phyloP scores from a whole-genome alignment of 371 early-diverging fungal genomes.

The Polyrhizophydium stewartii region DNA sequence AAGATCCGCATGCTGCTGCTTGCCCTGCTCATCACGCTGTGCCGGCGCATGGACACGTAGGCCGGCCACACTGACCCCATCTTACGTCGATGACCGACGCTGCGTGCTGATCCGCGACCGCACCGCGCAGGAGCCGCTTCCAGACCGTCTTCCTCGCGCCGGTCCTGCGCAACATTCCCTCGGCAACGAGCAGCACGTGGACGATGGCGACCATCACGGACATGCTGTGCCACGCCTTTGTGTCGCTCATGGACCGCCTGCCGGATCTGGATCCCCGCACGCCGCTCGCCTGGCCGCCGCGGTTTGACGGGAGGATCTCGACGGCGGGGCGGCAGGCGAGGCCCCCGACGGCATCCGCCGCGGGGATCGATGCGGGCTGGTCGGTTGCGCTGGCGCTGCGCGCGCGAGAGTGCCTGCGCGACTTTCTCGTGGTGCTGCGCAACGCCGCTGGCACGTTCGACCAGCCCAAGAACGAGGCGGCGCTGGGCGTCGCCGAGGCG shows the following conservation, averaged over 20 bases:
- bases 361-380: neutral
- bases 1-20: slow-evolving; percentile 3
- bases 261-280: neutral
- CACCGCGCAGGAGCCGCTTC: neutral
- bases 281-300: neutral
- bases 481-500: neutral
- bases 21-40: neutral
- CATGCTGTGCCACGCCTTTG: neutral
- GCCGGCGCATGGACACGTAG: slow-evolving; percentile 2
- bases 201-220: neutral
- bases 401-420: neutral
- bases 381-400: neutral
- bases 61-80: neutral
- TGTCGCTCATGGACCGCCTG: neutral
- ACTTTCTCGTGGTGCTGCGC: neutral
- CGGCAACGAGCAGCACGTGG: neutral
- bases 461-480: neutral
- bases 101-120: neutral
- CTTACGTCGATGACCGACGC: neutral
- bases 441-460: neutral
- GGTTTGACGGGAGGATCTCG: neutral
- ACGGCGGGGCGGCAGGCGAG: neutral
- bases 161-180: neutral
- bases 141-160: neutral
- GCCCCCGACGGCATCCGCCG: neutral